These are phyloP conservation scores for Cinnamomum micranthum DNA, from an alignment of 164 flowering plant species.

Conservation along the genomic window DNA sequence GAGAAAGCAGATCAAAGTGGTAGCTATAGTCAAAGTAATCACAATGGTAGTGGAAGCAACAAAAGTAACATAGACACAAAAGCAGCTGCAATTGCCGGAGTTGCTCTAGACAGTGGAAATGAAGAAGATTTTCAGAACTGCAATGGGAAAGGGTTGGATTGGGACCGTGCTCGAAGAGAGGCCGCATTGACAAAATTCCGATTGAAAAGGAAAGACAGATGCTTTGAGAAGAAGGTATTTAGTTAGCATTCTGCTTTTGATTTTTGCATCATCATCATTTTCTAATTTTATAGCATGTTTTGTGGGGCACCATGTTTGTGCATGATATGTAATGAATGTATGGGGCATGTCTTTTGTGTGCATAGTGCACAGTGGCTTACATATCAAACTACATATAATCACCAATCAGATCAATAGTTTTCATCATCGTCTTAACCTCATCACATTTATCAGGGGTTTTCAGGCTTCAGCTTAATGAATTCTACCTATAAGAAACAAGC, in stretches of 20 bases:
- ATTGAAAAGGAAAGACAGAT: conserved; percentile 49
- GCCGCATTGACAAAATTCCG: conserved; percentile 49
- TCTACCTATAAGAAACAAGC: too few species aligned
- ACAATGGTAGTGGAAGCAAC: conserved; percentile 18
- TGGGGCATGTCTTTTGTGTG: background rate
- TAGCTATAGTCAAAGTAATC: conserved; percentile 2
- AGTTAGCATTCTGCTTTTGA: background rate
- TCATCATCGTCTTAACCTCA: too few species aligned
- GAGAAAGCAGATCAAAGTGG: conserved; percentile 9
- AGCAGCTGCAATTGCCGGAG: conserved; percentile 13
- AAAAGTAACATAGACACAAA: conserved; percentile 19
- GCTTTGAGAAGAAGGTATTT: conserved; percentile 54
- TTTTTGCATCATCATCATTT: background rate
- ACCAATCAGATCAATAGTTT: too few species aligned
- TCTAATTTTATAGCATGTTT: too few species aligned
- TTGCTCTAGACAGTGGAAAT: conserved; percentile 14
- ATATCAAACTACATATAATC: too few species aligned
- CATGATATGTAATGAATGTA: background rate
- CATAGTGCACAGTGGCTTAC: too few species aligned
- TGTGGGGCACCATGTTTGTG: background rate
- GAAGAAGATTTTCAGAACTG: conserved; percentile 18
- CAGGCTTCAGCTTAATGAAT: too few species aligned
- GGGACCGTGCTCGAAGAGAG: conserved; percentile 35
- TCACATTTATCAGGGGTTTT: too few species aligned
- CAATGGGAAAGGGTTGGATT: conserved; percentile 20